phyloP scores from a whole-genome alignment of 2,329 filamentous ascomycete genomes.

The Trichoderma sp. region DNA sequence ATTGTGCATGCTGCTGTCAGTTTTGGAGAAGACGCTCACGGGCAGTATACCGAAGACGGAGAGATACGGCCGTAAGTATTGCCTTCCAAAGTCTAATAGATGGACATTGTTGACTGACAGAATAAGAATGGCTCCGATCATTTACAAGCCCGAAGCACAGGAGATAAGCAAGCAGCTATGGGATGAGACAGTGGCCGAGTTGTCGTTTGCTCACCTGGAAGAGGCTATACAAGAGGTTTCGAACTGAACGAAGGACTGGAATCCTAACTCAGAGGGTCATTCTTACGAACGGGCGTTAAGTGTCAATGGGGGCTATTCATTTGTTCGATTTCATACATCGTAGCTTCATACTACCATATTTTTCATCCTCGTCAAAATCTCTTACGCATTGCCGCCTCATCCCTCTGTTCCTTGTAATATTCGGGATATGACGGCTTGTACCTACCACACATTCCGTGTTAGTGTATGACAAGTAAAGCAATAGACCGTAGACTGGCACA shows the following conservation, averaged over 20 bases:
- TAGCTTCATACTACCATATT: neutral
- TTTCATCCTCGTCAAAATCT: too few relatives aligned
- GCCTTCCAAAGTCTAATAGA: too few relatives aligned
- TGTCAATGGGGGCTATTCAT: too few relatives aligned
- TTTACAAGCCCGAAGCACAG: constrained; percentile 5
- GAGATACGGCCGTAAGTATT: constrained; percentile 9
- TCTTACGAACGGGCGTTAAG: too few relatives aligned
- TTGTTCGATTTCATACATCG: neutral
- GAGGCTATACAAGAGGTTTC: neutral
- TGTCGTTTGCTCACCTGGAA: constrained; percentile 8
- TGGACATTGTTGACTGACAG: neutral
- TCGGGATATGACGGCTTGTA: constrained; percentile 22
- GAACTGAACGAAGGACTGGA: neutral
- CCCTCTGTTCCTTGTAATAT: neutral
- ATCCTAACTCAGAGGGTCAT: neutral
- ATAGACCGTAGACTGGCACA: neutral
- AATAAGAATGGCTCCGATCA: constrained; percentile 5
- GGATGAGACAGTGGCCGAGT: constrained; percentile 16
- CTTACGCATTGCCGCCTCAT: neutral
- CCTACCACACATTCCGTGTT: neutral
- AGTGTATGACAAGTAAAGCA: neutral
- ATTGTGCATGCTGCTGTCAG: neutral
- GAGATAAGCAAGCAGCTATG: constrained; percentile 5
- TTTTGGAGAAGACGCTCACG: constrained; percentile 1
- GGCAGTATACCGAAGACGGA: constrained; percentile 1